These are phyloP conservation scores for Coriolopsis trogii DNA, from an alignment of 1,284 basidiomycete genomes.

Conservation along the genomic window DNA sequence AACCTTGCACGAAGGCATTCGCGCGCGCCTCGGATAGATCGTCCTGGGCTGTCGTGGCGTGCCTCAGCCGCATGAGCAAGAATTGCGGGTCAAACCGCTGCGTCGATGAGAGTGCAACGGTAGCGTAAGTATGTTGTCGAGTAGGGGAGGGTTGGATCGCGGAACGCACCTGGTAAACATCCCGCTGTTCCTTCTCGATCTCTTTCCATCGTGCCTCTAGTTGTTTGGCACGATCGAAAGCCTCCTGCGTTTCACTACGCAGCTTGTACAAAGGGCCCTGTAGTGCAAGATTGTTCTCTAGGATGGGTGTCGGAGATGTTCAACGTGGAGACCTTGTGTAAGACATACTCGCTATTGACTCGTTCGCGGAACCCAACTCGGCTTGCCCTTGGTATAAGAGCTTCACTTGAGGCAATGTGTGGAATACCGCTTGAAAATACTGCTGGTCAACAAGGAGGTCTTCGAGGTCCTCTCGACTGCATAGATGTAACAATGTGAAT, in stretches of 20 bases:
- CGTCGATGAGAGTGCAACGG: not conserved
- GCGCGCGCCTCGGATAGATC: constrained; percentile 85
- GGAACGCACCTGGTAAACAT: constrained; percentile 78
- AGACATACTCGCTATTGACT: constrained; percentile 78
- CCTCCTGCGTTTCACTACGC: constrained; percentile 78
- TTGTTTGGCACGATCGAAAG: constrained; percentile 82
- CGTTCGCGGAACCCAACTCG: constrained; percentile 81
- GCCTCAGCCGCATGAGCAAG: constrained; percentile 81
- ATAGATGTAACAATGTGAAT: constrained; percentile 4
- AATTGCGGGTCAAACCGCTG: constrained; percentile 87
- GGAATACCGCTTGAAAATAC: constrained; percentile 88
- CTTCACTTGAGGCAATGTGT: constrained; percentile 75
- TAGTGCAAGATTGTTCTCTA: constrained; percentile 75
- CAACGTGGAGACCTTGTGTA: not conserved
- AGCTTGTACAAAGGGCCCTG: constrained; percentile 76
- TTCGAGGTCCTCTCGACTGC: constrained; percentile 85
- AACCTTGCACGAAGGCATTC: constrained; percentile 73
- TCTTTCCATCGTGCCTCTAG: constrained; percentile 84
- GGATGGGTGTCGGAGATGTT: constrained; percentile 3
- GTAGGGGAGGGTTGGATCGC: not conserved
- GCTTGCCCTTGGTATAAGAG: constrained; percentile 74
- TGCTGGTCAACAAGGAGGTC: constrained; percentile 79
- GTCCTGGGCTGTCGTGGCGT: constrained; percentile 87
- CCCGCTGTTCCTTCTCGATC: constrained; percentile 82
- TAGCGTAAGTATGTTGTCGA: not conserved